phyloP scores from a whole-genome alignment of 1,284 basidiomycete genomes.

The Ustilago tritici region DNA sequence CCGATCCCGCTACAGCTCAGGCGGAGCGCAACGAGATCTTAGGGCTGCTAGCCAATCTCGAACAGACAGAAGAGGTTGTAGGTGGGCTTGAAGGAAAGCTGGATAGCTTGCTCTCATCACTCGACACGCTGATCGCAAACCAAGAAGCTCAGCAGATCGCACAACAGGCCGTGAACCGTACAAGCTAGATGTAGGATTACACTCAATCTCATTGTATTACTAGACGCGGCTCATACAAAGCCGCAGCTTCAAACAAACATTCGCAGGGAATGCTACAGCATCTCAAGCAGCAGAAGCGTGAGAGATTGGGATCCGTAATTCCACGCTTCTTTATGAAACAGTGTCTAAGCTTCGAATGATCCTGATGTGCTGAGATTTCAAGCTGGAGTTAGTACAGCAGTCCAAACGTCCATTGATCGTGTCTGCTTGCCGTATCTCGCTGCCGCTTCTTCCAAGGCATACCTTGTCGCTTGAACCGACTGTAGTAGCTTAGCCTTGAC shows the following conservation, averaged over 20 bases:
- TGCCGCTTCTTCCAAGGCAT: constrained; percentile 23
- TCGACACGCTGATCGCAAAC: constrained; percentile 39
- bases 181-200: constrained; percentile 6
- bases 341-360: too few relatives aligned
- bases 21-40: constrained; percentile 44
- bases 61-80: constrained; percentile 51
- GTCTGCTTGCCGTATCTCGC: constrained; percentile 5
- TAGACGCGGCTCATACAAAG: constrained; percentile 2
- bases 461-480: constrained; percentile 22
- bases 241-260: background rate
- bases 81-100: constrained; percentile 46
- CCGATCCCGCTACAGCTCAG: constrained; percentile 29
- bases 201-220: constrained; percentile 1
- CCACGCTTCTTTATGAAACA: background rate
- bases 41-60: constrained; percentile 40
- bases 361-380: background rate
- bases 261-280: background rate
- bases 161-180: constrained; percentile 26
- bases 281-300: background rate
- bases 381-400: constrained; percentile 22
- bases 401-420: constrained; percentile 42
- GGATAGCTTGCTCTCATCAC: constrained; percentile 38
- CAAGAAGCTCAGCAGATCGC: constrained; percentile 45
- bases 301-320: background rate
- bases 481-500: constrained; percentile 10